These are phyloP conservation scores for Astrothelium macrocarpum DNA, from an alignment of 495 filamentous ascomycete genomes.

Conservation along the genomic window DNA sequence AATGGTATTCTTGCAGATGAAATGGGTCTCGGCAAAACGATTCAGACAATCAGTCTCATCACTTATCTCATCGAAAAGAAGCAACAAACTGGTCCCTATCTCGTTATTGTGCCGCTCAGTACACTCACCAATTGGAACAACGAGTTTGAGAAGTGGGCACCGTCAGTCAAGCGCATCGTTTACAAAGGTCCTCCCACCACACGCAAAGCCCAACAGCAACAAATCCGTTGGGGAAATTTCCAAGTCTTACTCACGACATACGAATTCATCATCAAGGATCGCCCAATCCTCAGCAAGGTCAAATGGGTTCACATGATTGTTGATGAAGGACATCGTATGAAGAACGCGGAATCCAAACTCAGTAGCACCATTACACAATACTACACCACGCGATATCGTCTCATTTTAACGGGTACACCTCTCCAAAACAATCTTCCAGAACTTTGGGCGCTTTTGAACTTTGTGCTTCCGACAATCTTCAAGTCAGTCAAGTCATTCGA, in stretches of 20 bases:
- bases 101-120: conserved; percentile 93
- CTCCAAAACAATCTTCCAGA: conserved; percentile 96
- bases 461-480: conserved; percentile 96
- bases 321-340: conserved; percentile 99
- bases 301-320: conserved; percentile 99
- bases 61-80: conserved; percentile 96
- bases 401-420: conserved; percentile 95
- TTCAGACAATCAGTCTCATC: conserved; percentile 95
- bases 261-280: conserved; percentile 99
- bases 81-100: conserved; percentile 81
- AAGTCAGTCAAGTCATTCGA: conserved; percentile 99
- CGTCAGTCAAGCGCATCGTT: conserved; percentile 71
- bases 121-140: conserved; percentile 97
- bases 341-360: conserved; percentile 94
- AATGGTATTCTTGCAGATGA: conserved; percentile 98
- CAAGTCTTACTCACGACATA: conserved; percentile 96
- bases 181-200: conserved; percentile 91
- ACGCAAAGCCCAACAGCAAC: conserved; percentile 83
- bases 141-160: conserved; percentile 99
- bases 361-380: conserved; percentile 90
- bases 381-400: conserved; percentile 85
- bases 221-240: conserved; percentile 89
- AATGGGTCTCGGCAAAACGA: conserved; percentile 99
- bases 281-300: conserved; percentile 86
- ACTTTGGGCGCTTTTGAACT: conserved; percentile 95